Conservation (phyloP, 352 stramenopile genomes). For the Pythium brachiatum region DNA sequence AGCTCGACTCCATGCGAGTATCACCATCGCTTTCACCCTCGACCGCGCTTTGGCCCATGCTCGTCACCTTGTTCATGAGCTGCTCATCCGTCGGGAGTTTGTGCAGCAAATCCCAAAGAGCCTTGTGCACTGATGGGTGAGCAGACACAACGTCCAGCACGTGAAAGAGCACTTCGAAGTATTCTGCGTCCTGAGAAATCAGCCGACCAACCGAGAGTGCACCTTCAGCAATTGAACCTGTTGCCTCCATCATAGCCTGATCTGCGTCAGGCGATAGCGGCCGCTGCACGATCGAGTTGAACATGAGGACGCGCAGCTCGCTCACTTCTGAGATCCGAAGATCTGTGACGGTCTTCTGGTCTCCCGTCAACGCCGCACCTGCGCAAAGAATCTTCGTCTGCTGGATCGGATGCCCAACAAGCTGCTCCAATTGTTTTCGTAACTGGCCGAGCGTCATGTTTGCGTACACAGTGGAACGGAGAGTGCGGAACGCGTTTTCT, state of each 20-base stretch:
- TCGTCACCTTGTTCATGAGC: slow-evolving; percentile 59
- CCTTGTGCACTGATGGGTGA: slow-evolving; percentile 53
- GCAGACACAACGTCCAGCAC: slow-evolving; percentile 67
- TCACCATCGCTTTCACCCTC: slow-evolving; percentile 43
- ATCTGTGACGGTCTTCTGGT: slow-evolving; percentile 81
- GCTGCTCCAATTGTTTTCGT: slow-evolving; percentile 70
- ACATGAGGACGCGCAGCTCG: slow-evolving; percentile 78
- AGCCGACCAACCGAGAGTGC: slow-evolving; percentile 44
- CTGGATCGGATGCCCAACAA: slow-evolving; percentile 66
- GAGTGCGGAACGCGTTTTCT: slow-evolving; percentile 60
- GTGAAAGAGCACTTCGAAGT: slow-evolving; percentile 85
- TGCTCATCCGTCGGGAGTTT: slow-evolving; percentile 78
- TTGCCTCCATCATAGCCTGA: slow-evolving; percentile 14
- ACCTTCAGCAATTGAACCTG: background rate
- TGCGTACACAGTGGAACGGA: slow-evolving; percentile 62
- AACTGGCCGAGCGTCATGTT: slow-evolving; percentile 77
- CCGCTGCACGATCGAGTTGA: slow-evolving; percentile 76
- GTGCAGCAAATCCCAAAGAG: slow-evolving; percentile 78
- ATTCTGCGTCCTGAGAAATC: slow-evolving; percentile 60
- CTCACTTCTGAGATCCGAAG: slow-evolving; percentile 72
- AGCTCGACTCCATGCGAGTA: slow-evolving; percentile 12
- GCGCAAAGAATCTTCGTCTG: slow-evolving; percentile 81
- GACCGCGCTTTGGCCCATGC: slow-evolving; percentile 36
- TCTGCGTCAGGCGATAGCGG: slow-evolving; percentile 26
- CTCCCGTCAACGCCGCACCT: slow-evolving; percentile 63